Base-by-base conservation (phyloP, 2,329 filamentous ascomycete species). In the Sporothrix brasiliensis region DNA sequence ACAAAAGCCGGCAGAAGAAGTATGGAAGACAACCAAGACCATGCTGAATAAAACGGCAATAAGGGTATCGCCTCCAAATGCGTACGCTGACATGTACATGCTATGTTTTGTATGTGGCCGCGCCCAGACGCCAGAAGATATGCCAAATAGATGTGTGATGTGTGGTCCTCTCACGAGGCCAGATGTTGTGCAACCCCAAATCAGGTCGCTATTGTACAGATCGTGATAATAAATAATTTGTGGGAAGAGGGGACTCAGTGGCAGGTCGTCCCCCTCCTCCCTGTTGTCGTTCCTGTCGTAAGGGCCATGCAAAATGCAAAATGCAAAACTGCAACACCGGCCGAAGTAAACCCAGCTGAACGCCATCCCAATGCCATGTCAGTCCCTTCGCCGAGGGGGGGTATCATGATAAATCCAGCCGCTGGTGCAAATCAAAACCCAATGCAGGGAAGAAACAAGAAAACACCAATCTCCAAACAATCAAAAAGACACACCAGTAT, bases 41-140 rank as follows among this genome's bases (percentile, higher is more conserved):
- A 63, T 47, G 39, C 19, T 19, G 14, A 54, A 54, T 24, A 44
- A 47, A 4, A 63, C 9, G 10, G 34, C 39, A 47, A 63, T n/a
- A 47, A 7, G 39, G 58, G 58, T 63, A 63, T 63, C 39, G 24
- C 13, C 39, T 47, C n/a, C 39, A 19, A 34, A 50, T 50, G 16
- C 49, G 3, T 19, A n/a, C 19, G 7, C 19, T n/a, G 24, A 24
- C 2, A 24, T 24, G 49, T 24, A 39, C 58, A 63, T 47, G 58
- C 58, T 47, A n/a, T 34, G 34, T 61, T 58, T 47, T 44, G 34
- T 44, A 14, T 47, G 54, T 58, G 53, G 30, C 54, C 54, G 30
- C 44, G 1, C 58, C 58, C 21, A 24, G 58, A 47, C 58, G 39
- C 58, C 58, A 47, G 14, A 63, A 27, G 58, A 27, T 41, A 63